These are phyloP conservation scores for Linum trigynum DNA, from an alignment of 345 rosid genomes.

Conservation along the genomic window DNA sequence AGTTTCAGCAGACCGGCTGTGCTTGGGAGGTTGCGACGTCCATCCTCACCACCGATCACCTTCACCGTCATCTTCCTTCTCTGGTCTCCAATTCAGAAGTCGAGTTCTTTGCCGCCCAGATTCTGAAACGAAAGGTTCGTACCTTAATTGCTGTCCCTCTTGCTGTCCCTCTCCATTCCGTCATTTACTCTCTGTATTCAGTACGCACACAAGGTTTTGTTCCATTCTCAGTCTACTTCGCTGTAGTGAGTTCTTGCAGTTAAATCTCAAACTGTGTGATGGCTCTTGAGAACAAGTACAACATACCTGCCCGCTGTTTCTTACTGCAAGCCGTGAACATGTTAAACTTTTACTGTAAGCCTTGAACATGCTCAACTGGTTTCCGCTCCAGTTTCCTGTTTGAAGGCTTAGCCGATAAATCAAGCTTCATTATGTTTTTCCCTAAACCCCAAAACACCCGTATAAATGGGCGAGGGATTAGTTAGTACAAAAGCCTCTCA, in stretches of 20 bases:
- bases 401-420: too few species aligned
- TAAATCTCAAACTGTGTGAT: too few species aligned
- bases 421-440: too few species aligned
- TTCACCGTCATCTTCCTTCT: slow-evolving; percentile 21
- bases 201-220: not conserved
- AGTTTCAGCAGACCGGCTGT: slow-evolving; percentile 75
- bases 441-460: too few species aligned
- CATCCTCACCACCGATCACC: slow-evolving; percentile 67
- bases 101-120: slow-evolving; percentile 91
- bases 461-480: too few species aligned
- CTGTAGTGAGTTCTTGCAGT: not conserved
- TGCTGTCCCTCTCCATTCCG: not conserved
- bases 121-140: slow-evolving; percentile 84
- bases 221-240: not conserved
- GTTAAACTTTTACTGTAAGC: too few species aligned
- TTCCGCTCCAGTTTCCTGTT: too few species aligned
- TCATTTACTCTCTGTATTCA: not conserved
- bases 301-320: too few species aligned
- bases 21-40: slow-evolving; percentile 93
- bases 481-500: too few species aligned
- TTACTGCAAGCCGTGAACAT: too few species aligned
- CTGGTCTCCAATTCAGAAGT: slow-evolving; percentile 54
- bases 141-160: not conserved
- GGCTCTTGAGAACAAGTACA: too few species aligned
- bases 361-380: too few species aligned